Percentiles rank a stretch among this genome's conserved stretches.
Conservation (phyloP, 768 basidiomycete genomes). For the Baorangia bicolor region DNA sequence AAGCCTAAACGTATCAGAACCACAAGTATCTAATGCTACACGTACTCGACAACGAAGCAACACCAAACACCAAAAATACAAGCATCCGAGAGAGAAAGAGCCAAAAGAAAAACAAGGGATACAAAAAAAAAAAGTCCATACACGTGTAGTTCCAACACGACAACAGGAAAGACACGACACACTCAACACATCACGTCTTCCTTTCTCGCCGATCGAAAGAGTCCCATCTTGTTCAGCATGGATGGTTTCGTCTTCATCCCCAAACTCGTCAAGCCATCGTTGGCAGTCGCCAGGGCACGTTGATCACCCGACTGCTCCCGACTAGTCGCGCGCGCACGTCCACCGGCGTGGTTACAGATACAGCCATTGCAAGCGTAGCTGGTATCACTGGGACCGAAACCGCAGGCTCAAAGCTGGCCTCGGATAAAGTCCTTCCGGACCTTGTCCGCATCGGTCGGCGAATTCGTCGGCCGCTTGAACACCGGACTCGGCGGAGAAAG, state of each 20-base stretch:
- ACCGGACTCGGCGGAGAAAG: constrained; percentile 34
- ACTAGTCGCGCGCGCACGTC: neutral
- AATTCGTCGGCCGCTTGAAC: constrained; percentile 34
- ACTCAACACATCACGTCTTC: constrained; percentile 10
- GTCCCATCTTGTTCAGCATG: constrained; percentile 28
- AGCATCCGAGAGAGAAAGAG: neutral
- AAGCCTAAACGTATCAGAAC: neutral
- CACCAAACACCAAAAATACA: neutral
- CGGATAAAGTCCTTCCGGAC: constrained; percentile 42
- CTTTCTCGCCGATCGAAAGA: constrained; percentile 30
- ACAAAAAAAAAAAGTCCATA: neutral
- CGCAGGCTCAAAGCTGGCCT: constrained; percentile 41
- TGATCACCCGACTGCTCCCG: constrained; percentile 2
- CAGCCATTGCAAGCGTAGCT: neutral
- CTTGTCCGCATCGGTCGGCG: constrained; percentile 35
- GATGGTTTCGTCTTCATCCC: constrained; percentile 22
- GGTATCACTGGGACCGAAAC: constrained; percentile 2
- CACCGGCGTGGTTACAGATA: neutral
- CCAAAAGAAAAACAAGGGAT: neutral
- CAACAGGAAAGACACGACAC: neutral
- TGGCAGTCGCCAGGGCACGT: constrained; percentile 1
- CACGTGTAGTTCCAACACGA: no score
- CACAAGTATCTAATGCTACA: neutral
- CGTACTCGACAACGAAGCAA: neutral
- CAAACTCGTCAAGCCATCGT: constrained; percentile 7